phyloP scores from a whole-genome alignment of 495 filamentous ascomycete genomes.

The Parmelia sp. region DNA sequence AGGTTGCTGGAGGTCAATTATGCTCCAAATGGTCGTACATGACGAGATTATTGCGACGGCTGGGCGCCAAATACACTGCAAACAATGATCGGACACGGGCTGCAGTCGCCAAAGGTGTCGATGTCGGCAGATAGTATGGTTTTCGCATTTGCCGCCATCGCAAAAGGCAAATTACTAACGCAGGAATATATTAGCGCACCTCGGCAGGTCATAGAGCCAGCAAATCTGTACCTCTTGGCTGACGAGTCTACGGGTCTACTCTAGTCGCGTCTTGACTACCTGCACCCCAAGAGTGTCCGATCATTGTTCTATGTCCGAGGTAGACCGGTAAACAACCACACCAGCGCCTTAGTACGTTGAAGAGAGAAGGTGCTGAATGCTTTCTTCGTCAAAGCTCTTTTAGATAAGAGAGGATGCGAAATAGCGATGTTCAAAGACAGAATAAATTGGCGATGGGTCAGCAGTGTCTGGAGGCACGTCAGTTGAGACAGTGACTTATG shows the following conservation, averaged over 20 bases:
- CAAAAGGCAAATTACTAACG: no score
- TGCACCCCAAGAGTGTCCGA: not conserved
- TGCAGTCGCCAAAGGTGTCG: not conserved
- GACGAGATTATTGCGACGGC: not conserved
- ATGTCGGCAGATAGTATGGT: not conserved
- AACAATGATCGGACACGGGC: not conserved
- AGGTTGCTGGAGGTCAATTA: not conserved
- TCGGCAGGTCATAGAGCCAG: not conserved
- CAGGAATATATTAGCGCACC: not conserved
- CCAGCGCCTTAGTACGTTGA: not conserved
- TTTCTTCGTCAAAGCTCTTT: not conserved
- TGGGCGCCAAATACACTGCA: not conserved
- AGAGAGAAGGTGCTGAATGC: not conserved
- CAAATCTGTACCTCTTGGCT: not conserved
- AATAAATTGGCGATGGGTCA: not conserved
- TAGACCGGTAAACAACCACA: not conserved
- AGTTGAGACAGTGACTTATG: not conserved
- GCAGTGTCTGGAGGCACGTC: not conserved
- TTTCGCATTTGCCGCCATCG: not conserved
- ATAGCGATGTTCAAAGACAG: not conserved
- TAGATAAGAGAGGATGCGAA: not conserved
- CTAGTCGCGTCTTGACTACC: not conserved
- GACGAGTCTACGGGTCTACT: not conserved
- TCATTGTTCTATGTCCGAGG: not conserved
- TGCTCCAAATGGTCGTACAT: not conserved